A percentile compares a stretch with the other conserved stretches of the same genome.
These are phyloP conservation scores for Chimonanthus praecox DNA, from an alignment of 164 flowering plant genomes.

Conservation along the genomic window DNA sequence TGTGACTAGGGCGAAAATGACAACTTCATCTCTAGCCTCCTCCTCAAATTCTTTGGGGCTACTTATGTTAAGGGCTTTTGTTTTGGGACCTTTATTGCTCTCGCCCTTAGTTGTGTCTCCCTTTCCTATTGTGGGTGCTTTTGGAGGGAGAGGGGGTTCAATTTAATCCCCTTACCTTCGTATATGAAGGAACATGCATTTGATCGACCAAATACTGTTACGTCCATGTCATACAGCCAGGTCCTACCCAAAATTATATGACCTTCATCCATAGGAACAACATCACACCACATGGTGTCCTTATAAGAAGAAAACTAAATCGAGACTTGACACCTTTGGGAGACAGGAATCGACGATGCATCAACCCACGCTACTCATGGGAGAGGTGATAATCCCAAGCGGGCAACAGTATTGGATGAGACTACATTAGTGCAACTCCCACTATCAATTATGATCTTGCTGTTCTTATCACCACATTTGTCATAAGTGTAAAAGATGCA, in stretches of 20 bases:
- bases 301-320: not conserved
- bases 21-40: not conserved
- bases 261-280: conserved; percentile 5
- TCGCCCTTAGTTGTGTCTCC: not conserved
- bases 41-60: not conserved
- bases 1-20: not conserved
- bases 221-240: conserved; percentile 1
- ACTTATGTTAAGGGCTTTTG: not conserved
- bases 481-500: not conserved
- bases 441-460: not conserved
- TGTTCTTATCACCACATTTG: conserved; percentile 4
- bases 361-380: not conserved
- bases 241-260: conserved; percentile 1
- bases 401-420: not conserved
- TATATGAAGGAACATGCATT: not conserved
- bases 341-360: not conserved
- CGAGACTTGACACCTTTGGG: not conserved
- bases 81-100: not conserved
- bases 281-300: not conserved
- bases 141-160: not conserved
- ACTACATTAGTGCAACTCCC: conserved; percentile 2
- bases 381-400: not conserved
- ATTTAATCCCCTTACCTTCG: conserved; percentile 1
- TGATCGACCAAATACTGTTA: not conserved
- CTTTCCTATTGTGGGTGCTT: not conserved